Evolutionary conservation across 2,329 filamentous ascomycete genomes (phyloP).

Genomic region (Grosmannia serpens): DNA sequence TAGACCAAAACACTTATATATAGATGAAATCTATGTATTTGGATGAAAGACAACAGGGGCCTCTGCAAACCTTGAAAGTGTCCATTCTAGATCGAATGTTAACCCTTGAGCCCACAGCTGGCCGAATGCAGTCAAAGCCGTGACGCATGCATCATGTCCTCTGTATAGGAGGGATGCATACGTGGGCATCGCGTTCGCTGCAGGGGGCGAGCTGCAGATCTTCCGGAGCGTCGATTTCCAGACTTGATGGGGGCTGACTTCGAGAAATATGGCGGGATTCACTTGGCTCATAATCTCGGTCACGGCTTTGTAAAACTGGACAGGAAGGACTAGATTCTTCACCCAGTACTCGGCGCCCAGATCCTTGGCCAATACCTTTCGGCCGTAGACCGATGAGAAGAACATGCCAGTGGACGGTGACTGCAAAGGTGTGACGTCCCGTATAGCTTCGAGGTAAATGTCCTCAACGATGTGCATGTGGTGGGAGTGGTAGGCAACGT

Average conservation of each 20-base stretch:
- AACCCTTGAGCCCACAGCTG: constrained; percentile 9
- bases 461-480: constrained; percentile 16
- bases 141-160: constrained; percentile 4
- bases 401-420: not conserved
- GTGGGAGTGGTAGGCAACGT: constrained; percentile 19
- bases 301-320: constrained; percentile 21
- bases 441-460: constrained; percentile 11
- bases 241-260: constrained; percentile 11
- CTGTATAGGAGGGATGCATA: constrained; percentile 10
- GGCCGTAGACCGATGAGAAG: constrained; percentile 16
- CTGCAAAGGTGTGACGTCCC: not conserved
- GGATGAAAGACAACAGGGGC: not conserved
- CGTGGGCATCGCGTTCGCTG: not conserved
- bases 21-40: not conserved
- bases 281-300: constrained; percentile 7
- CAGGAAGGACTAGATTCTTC: constrained; percentile 22
- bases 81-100: constrained; percentile 5
- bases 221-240: constrained; percentile 9
- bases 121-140: constrained; percentile 6
- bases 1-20: too few species aligned
- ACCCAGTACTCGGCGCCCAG: constrained; percentile 21
- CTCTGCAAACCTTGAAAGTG: not conserved
- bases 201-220: not conserved
- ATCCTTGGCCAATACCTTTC: not conserved
- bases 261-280: constrained; percentile 7